Conservation (phyloP, 2,329 filamentous ascomycete species). For the Beauveria sp. region DNA sequence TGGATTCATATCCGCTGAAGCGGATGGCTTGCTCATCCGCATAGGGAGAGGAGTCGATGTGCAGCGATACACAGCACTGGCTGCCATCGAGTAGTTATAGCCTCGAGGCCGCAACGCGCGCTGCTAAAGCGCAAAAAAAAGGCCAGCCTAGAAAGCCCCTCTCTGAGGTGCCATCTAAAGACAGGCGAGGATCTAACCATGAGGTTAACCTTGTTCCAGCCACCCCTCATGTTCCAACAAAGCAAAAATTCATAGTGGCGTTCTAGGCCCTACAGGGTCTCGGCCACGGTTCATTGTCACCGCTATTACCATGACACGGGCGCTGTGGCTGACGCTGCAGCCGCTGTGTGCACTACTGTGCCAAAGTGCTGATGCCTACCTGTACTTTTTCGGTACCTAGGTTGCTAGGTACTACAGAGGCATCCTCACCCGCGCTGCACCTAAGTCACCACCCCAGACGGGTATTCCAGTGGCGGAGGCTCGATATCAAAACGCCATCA, state of each 20-base stretch:
- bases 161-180: not conserved
- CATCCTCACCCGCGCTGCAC: not conserved
- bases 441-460: not conserved
- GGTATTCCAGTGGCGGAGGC: too few species aligned
- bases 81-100: not conserved
- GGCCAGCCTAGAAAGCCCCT: not conserved
- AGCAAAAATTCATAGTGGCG: not conserved
- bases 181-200: conserved; percentile 10
- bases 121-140: too few species aligned
- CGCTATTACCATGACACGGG: not conserved
- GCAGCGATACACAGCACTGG: not conserved
- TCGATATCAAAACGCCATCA: not conserved
- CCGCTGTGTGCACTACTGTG: not conserved
- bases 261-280: not conserved
- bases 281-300: not conserved
- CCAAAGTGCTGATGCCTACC: not conserved
- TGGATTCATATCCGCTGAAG: not conserved
- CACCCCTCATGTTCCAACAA: not conserved
- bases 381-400: too few species aligned
- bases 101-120: too few species aligned
- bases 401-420: too few species aligned
- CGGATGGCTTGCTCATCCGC: not conserved
- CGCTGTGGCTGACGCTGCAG: not conserved
- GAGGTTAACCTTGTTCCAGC: conserved; percentile 11
- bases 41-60: not conserved